Evolutionary conservation across 345 rosid species (phyloP).

Genomic region (Carallia brachiata): DNA sequence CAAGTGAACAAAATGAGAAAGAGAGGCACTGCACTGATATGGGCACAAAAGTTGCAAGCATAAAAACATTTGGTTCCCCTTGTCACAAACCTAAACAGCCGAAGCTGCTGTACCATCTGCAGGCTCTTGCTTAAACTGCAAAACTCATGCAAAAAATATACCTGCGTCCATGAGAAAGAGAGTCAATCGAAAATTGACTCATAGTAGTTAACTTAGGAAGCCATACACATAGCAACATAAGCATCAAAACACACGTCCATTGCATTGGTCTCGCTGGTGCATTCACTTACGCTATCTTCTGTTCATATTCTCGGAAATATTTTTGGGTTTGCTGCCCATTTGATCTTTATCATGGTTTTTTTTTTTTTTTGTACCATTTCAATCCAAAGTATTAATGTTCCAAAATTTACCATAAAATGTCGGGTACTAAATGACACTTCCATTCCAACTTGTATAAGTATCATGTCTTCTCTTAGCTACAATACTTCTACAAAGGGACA

Average conservation of each 20-base stretch:
- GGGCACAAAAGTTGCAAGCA: not conserved
- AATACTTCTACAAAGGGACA: not conserved
- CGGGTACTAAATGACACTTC: not conserved
- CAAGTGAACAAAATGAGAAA: not conserved
- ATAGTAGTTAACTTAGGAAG: not conserved
- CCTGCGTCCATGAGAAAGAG: slow-evolving; percentile 42
- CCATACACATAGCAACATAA: too few species aligned
- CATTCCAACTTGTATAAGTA: not conserved
- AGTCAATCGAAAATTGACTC: not conserved
- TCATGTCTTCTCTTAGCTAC: not conserved
- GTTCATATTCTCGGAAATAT: too few species aligned
- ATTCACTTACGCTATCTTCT: too few species aligned
- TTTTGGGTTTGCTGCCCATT: too few species aligned
- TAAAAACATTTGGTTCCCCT: slow-evolving; percentile 13
- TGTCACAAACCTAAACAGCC: slow-evolving; percentile 59
- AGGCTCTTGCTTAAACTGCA: slow-evolving; percentile 83
- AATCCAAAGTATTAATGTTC: not conserved
- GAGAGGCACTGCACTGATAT: not conserved
- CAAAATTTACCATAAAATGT: not conserved
- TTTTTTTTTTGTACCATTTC: too few species aligned
- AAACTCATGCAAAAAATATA: slow-evolving; percentile 78
- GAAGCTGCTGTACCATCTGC: slow-evolving; percentile 89
- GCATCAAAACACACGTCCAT: too few species aligned
- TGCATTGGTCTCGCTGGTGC: too few species aligned
- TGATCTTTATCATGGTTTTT: too few species aligned